These are phyloP conservation scores for Cichorium intybus DNA, from an alignment of 140 eudicot species.

Conservation along the genomic window DNA sequence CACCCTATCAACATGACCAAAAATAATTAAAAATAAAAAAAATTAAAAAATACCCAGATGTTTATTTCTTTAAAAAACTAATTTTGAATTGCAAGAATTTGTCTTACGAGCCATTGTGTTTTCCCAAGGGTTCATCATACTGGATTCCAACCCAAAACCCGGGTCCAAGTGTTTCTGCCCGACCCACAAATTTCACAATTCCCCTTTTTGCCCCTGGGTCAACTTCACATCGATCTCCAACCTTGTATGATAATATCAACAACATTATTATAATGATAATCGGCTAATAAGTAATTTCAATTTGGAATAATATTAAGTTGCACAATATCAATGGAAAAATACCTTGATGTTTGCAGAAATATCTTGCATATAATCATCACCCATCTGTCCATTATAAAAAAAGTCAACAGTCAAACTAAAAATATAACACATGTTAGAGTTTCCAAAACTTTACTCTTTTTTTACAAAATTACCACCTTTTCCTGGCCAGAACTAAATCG, in stretches of 20 bases:
- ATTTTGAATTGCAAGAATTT: too few relatives aligned
- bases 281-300: background rate
- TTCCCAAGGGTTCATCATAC: conserved; percentile 95
- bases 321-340: conserved; percentile 20
- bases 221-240: conserved; percentile 95
- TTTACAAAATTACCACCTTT: background rate
- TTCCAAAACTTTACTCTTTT: background rate
- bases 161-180: conserved; percentile 74
- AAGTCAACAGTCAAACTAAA: conserved; percentile 15
- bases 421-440: conserved; percentile 9
- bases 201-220: conserved; percentile 96
- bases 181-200: conserved; percentile 75
- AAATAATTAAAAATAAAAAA: background rate
- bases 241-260: too few relatives aligned
- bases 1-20: conserved; percentile 49
- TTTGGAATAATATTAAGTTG: background rate
- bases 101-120: conserved; percentile 96
- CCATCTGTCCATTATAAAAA: conserved; percentile 41
- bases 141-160: conserved; percentile 96
- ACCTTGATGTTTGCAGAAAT: conserved; percentile 79
- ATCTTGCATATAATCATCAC: conserved; percentile 73
- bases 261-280: too few relatives aligned
- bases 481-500: conserved; percentile 45
- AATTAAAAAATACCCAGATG: background rate
- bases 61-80: too few relatives aligned